Percentiles rank a stretch among this genome's conserved stretches.
These are phyloP conservation scores for Arachis monticola DNA, from an alignment of 331 rosid genomes.

Conservation along the genomic window DNA sequence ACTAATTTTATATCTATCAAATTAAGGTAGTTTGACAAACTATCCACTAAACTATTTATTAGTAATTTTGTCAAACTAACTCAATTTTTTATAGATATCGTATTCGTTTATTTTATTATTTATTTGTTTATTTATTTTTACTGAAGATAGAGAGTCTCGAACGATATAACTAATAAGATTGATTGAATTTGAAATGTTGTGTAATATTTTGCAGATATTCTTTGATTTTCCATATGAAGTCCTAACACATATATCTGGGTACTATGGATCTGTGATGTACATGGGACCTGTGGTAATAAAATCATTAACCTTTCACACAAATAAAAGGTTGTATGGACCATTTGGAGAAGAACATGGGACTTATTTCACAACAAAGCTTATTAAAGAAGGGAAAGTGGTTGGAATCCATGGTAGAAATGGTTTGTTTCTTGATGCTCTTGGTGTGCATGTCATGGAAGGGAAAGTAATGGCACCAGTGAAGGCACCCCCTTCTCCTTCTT, in stretches of 20 bases:
- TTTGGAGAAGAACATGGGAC: conserved; percentile 85
- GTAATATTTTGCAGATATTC: conserved; percentile 56
- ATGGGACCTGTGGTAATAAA: conserved; percentile 76
- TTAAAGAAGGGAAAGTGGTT: conserved; percentile 74
- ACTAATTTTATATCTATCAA: too few species aligned
- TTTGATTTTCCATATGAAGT: conserved; percentile 82
- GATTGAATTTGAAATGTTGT: too few species aligned
- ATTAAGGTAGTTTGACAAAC: too few species aligned
- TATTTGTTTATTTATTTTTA: too few species aligned
- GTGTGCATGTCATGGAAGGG: conserved; percentile 80
- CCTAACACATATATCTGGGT: conserved; percentile 80
- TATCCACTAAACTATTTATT: too few species aligned
- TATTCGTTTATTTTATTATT: too few species aligned
- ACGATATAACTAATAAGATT: too few species aligned
- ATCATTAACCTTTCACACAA: conserved; percentile 84
- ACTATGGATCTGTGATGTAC: conserved; percentile 69
- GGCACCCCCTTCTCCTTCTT: conserved; percentile 49
- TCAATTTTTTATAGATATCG: too few species aligned
- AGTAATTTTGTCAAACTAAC: too few species aligned
- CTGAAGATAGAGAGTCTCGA: too few species aligned
- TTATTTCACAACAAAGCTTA: conserved; percentile 59
- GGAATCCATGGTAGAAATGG: conserved; percentile 92
- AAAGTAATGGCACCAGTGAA: conserved; percentile 47
- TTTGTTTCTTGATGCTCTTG: conserved; percentile 80
- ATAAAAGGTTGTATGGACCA: conserved; percentile 67